Conservation (phyloP, 2,329 filamentous ascomycete genomes). For the Coniochaeta sp. region DNA sequence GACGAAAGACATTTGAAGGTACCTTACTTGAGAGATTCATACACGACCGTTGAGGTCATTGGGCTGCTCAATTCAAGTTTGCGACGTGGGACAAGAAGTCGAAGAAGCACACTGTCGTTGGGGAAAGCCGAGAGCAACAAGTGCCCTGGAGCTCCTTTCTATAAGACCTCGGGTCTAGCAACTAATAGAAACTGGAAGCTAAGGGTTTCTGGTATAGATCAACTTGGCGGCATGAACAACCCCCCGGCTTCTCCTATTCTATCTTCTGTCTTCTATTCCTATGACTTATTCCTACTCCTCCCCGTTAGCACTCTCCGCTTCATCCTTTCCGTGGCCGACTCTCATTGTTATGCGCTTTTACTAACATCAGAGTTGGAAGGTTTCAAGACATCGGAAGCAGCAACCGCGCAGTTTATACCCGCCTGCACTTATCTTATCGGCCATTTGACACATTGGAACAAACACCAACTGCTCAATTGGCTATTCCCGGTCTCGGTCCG, state of each 20-base stretch:
- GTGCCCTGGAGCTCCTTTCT: not conserved
- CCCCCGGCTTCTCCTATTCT: not conserved
- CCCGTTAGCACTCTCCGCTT: not conserved
- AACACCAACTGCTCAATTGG: not conserved
- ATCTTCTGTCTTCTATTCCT: not conserved
- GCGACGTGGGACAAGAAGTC: not conserved
- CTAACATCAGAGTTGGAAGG: no score
- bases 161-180: not conserved
- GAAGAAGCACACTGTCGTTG: not conserved
- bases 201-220: not conserved
- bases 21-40: not conserved
- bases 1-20: not conserved
- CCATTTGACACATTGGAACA: no score
- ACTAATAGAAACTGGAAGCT: not conserved
- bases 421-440: not conserved
- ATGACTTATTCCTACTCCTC: not conserved
- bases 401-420: not conserved
- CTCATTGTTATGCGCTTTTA: not conserved
- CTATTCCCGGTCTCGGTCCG: slow-evolving; percentile 2
- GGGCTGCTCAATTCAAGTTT: not conserved
- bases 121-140: not conserved
- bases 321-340: not conserved
- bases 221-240: not conserved
- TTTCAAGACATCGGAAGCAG: not conserved
- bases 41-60: not conserved